A percentile compares a stretch with the other conserved stretches of the same genome.
Evolutionary conservation across 2,329 filamentous ascomycete species (phyloP).

Genomic region (Scolecobasidium constrictum): DNA sequence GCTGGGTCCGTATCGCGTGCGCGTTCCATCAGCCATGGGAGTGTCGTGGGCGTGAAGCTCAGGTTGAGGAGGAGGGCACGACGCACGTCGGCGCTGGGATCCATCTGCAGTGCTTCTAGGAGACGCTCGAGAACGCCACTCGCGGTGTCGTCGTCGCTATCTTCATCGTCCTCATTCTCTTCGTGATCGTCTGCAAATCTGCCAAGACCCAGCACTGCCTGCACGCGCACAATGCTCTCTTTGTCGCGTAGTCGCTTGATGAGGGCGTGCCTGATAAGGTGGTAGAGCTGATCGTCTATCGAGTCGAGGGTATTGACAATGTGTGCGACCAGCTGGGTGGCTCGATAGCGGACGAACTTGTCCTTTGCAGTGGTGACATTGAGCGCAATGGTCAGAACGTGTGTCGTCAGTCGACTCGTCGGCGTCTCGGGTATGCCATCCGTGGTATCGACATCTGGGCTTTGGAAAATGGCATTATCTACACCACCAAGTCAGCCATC

Average conservation of each 20-base stretch:
- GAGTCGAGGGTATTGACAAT: constrained; percentile 87
- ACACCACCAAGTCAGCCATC: constrained; percentile 6
- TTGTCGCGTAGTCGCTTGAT: constrained; percentile 86
- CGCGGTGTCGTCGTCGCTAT: constrained; percentile 53
- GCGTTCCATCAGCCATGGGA: constrained; percentile 81
- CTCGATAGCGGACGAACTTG: constrained; percentile 80
- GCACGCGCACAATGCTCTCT: constrained; percentile 81
- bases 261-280: constrained; percentile 66
- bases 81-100: constrained; percentile 86
- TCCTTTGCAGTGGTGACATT: constrained; percentile 79
- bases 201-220: constrained; percentile 84
- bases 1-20: constrained; percentile 79
- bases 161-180: constrained; percentile 52
- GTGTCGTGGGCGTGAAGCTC: constrained; percentile 70
- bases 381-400: constrained; percentile 62
- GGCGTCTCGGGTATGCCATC: constrained; percentile 72
- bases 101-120: constrained; percentile 81
- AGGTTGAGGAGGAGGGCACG: constrained; percentile 81
- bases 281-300: constrained; percentile 85
- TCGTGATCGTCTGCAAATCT: constrained; percentile 62
- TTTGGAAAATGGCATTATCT: constrained; percentile 23
- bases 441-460: constrained; percentile 50
- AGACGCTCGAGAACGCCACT: constrained; percentile 71
- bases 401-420: constrained; percentile 64
- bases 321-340: constrained; percentile 82